Base-by-base conservation (phyloP, 257 asterid genomes). In the Solanum virginianum region DNA sequence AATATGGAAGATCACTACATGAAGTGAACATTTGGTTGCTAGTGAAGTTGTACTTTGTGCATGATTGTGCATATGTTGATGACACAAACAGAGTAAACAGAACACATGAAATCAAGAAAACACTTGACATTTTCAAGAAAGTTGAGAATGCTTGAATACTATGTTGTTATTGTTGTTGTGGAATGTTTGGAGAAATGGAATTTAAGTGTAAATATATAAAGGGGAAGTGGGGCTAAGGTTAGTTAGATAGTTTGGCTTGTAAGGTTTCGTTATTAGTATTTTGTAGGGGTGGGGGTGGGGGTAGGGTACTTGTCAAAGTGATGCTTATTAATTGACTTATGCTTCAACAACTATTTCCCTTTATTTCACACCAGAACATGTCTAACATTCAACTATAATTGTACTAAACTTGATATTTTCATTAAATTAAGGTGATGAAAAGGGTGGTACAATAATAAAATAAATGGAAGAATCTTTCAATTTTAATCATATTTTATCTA, bases 1-100 rank as follows among this genome's bases (percentile, higher is more conserved):
- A 82, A 88, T 62, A 57, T 1, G 98, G 94, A 80, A 95, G 97
- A 84, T 92, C 96, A 85, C 55, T 88, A 91, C 99, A 95, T 70
- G 92, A 86, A 45, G 85, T 84, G 89, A 93, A 59, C 17, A 70
- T 41, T 81, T 92, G 93, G 89, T 93, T 94, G 55, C 90, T 88
- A 18, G 95, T 80, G 75, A 95, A 95, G 82, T 60, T 88, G 91
- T 94, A 89, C 71, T 72, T 89, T 56, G 89, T 63, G 71, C 99
- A 95, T 59, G 97, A 89, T 68, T 95, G 98, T 43, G 90, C 97
- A 49, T 85, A 41, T 51, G 92, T 82, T 17, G 93, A 84, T 62
- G 87, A 72, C 51, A 66, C 41, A 80, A 54, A 29, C 32, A 92
- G 82, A 66, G 90, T 82, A 51, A 89, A 85, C 54, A 92, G 81